phyloP scores from a whole-genome alignment of 768 basidiomycete species.

The Lentinula sp. region DNA sequence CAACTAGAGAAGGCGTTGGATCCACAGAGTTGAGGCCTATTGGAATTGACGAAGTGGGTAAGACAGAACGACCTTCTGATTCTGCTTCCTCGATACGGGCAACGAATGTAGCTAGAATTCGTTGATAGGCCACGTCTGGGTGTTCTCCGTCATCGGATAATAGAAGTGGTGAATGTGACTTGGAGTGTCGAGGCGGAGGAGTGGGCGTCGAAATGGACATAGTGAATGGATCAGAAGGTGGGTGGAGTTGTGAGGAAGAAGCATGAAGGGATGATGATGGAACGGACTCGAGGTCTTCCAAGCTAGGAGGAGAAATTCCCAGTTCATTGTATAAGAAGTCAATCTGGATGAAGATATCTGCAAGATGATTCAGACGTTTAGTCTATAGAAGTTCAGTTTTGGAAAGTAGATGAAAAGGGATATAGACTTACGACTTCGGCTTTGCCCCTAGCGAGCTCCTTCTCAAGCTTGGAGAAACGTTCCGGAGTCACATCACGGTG shows the following conservation, averaged over 20 bases:
- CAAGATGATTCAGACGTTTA: constrained; percentile 62
- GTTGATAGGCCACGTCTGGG: constrained; percentile 43
- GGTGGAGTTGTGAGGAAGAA: constrained; percentile 23
- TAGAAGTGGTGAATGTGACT: constrained; percentile 27
- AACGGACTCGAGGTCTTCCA: constrained; percentile 34
- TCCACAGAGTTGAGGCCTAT: constrained; percentile 70
- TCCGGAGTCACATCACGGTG: constrained; percentile 75
- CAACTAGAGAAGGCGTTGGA: constrained; percentile 68
- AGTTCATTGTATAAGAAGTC: constrained; percentile 83
- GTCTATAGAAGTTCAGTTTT: constrained; percentile 29
- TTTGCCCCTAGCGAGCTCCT: constrained; percentile 80
- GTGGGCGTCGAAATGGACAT: constrained; percentile 31
- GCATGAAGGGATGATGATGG: constrained; percentile 23
- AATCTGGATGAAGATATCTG: constrained; percentile 62
- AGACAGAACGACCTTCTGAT: constrained; percentile 30
- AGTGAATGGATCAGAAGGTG: constrained; percentile 28
- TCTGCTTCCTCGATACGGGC: constrained; percentile 54
- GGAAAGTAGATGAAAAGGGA: background rate
- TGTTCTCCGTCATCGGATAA: constrained; percentile 27
- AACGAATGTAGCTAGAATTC: constrained; percentile 59
- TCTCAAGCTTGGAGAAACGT: constrained; percentile 73
- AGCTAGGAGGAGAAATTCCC: constrained; percentile 58
- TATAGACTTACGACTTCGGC: constrained; percentile 69
- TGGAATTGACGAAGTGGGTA: constrained; percentile 25
- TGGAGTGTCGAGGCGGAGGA: constrained; percentile 41